A percentile compares a stretch with the other conserved stretches of the same genome.
Conservation (phyloP, 2,329 filamentous ascomycete genomes). For the Cladorrhinum sp. region DNA sequence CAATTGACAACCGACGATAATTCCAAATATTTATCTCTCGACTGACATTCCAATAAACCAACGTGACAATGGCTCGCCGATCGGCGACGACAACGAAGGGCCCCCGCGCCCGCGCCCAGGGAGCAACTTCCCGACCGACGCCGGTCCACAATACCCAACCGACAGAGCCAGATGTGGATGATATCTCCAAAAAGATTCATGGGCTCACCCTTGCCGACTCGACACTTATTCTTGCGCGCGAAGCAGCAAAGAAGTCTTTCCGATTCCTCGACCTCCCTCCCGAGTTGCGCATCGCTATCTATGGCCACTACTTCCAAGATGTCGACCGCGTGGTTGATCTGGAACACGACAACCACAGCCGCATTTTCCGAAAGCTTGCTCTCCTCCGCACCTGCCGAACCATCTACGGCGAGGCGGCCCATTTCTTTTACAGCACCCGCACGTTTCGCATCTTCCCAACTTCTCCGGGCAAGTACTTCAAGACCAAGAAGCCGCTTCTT, state of each 20-base stretch:
- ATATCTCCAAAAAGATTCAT: constrained; percentile 40
- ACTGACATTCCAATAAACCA: neutral
- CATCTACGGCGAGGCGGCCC: constrained; percentile 61
- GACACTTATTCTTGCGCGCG: constrained; percentile 17
- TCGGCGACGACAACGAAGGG: constrained; percentile 30
- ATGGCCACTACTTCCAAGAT: constrained; percentile 59
- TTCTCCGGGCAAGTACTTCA: constrained; percentile 63
- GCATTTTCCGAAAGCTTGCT: constrained; percentile 56
- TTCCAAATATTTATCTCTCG: neutral
- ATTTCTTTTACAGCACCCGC: constrained; percentile 63
- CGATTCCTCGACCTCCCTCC: constrained; percentile 65
- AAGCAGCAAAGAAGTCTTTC: constrained; percentile 46
- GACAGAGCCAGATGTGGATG: constrained; percentile 39
- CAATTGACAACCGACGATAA: neutral
- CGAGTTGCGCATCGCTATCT: constrained; percentile 68
- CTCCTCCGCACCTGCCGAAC: constrained; percentile 60
- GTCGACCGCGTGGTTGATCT: constrained; percentile 60
- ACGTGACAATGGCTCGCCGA: constrained; percentile 26
- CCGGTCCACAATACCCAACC: constrained; percentile 37
- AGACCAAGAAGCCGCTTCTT: constrained; percentile 69
- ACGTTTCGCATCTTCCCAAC: constrained; percentile 66
- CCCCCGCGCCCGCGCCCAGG: constrained; percentile 31
- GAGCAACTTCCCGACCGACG: constrained; percentile 27
- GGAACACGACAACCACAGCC: constrained; percentile 62
- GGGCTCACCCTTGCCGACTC: constrained; percentile 42